These are phyloP conservation scores for Podaxis sp. DNA, from an alignment of 768 basidiomycete genomes.

Conservation along the genomic window DNA sequence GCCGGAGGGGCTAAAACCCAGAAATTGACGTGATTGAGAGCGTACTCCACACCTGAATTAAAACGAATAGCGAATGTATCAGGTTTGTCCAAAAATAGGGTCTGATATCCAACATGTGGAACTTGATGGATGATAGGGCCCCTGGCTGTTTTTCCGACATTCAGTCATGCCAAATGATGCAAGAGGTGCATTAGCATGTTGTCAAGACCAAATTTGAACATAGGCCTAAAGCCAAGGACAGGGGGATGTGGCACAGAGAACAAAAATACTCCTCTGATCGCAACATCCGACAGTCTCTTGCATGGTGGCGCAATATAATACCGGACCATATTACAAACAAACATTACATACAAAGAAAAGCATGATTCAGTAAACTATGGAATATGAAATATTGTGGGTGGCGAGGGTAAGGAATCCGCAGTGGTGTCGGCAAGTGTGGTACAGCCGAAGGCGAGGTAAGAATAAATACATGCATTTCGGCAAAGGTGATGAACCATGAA, in stretches of 20 bases:
- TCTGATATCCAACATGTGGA: background rate
- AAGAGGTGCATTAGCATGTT: background rate
- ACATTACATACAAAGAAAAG: constrained; percentile 7
- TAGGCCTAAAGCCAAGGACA: background rate
- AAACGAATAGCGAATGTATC: background rate
- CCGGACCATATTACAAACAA: constrained; percentile 5
- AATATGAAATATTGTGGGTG: background rate
- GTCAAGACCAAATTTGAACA: background rate
- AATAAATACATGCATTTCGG: constrained; percentile 8
- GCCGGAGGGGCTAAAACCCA: background rate
- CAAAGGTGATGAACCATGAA: background rate
- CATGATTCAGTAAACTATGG: background rate
- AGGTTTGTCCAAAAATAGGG: background rate
- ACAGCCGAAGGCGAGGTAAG: constrained; percentile 7
- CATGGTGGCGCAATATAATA: background rate
- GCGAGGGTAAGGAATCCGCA: constrained; percentile 5
- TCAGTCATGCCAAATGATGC: background rate
- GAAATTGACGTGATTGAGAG: background rate
- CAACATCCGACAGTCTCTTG: background rate
- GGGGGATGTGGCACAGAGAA: background rate
- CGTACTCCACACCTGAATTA: background rate
- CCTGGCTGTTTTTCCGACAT: background rate
- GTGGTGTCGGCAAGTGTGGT: constrained; percentile 11
- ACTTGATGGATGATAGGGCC: background rate
- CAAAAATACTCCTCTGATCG: background rate